Conservation (phyloP, 805 yeast species). For the Metschnikowia drakensbergensis region DNA sequence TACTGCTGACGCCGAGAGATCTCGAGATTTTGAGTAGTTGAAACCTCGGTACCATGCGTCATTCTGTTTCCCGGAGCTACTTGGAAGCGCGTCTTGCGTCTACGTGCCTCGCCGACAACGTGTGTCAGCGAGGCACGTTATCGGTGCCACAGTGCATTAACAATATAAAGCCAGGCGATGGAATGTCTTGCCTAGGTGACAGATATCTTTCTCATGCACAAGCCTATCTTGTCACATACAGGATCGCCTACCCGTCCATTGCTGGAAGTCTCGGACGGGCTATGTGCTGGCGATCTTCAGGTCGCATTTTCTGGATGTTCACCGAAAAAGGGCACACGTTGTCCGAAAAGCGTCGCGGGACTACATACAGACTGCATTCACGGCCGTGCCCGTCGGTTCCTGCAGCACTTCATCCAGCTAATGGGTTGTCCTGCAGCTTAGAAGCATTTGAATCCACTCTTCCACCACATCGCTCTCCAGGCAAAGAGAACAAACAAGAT, state of each 20-base stretch:
- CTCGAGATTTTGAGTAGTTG: too few relatives aligned
- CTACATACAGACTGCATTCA: not conserved
- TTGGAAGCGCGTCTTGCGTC: conserved; percentile 4
- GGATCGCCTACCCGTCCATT: not conserved
- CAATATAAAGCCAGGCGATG: too few relatives aligned
- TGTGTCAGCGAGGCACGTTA: not conserved
- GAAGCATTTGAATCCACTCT: conserved; percentile 26
- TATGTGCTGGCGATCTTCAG: not conserved
- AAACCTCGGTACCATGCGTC: not conserved
- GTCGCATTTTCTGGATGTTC: not conserved
- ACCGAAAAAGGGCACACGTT: conserved; percentile 2
- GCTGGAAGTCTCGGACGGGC: too few relatives aligned
- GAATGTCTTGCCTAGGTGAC: too few relatives aligned
- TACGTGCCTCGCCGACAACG: not conserved
- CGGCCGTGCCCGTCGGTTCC: conserved; percentile 5
- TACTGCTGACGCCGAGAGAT: too few relatives aligned
- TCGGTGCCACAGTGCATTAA: not conserved
- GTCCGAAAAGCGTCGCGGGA: conserved; percentile 2
- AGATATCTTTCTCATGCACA: too few relatives aligned
- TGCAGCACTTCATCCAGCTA: not conserved
- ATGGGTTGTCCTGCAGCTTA: conserved; percentile 8
- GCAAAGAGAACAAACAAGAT: conserved; percentile 21
- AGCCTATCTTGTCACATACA: not conserved
- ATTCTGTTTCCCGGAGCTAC: not conserved
- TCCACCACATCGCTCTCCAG: conserved; percentile 32